Evolutionary conservation across 2,329 filamentous ascomycete species (phyloP), one percentile per base, ranked within the genome.

Genomic region (Zopfia rhizophila): DNA sequence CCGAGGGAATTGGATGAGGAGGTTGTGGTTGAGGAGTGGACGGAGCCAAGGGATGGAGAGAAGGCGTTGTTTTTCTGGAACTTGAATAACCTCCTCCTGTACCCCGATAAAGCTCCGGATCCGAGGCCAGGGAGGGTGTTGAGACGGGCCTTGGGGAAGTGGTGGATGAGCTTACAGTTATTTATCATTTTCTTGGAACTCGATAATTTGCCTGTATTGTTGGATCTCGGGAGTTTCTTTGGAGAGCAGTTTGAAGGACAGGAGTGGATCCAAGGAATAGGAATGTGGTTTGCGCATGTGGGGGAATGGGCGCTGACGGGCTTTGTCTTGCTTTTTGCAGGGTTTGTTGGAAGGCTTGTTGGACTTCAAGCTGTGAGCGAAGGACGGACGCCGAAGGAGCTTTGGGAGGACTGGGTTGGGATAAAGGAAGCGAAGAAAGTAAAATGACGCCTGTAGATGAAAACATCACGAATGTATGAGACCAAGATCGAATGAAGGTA

Each of bases 31-130:
- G 63, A 76, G 8, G 78, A 81, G 58, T 72, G 75, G 60, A 81
- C 78, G 0, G 72, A 75, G 12, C 78, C 78, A 0, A 60, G 44
- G 4, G 78, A 80, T 39, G 70, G 75, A 0, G 55, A 67, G 8
- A 81, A 81, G 56, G 67, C 74, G 2, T 48, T 78, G 0, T 81
- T 81, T 59, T 81, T 81, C 51, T 74, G 76, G 66, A 80, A 80
- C 38, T 44, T 81, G 18, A 80, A 80, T 29, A 73, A 73, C 0
- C 60, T 76, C 3, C 63, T 76, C 11, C 54, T 78, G 5, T 38
- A 56, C 13, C 38, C 37, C 4, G 13, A 16, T 19, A 54, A 58
- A 23, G 61, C 51, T 7, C 25, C 21, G 18, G 18, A 38, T 11
- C 35, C 17, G 19, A 23, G 22, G 7, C 14, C 12, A 22, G 23